Percentiles rank a stretch among this genome's conserved stretches.
phyloP scores from a whole-genome alignment of 2,329 filamentous ascomycete species.

The Xylaria hypoxylon region DNA sequence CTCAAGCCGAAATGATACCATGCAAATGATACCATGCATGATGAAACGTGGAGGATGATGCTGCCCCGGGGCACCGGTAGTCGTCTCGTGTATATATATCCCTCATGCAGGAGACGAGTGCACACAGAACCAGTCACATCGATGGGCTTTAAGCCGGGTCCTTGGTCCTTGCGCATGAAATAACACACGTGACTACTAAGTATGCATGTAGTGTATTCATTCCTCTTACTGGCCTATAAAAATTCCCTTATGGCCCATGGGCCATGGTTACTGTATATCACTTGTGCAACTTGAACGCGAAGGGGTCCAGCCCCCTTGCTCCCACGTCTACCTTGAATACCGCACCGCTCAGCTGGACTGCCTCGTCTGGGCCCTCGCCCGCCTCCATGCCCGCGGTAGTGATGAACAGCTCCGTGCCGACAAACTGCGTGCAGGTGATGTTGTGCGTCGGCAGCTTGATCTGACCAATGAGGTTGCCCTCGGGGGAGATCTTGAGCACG shows the following conservation, averaged over 20 bases:
- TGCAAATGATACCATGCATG: conserved; percentile 27
- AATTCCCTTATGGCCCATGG: neutral
- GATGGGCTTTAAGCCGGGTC: neutral
- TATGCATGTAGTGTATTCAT: conserved; percentile 15
- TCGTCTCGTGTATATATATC: conserved; percentile 18
- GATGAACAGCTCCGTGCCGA: conserved; percentile 79
- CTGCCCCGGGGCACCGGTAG: conserved; percentile 6
- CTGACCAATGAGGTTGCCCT: conserved; percentile 78
- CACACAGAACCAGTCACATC: conserved; percentile 12
- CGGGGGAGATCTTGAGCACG: conserved; percentile 78
- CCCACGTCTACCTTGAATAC: conserved; percentile 84
- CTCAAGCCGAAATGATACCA: conserved; percentile 63
- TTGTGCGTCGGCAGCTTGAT: conserved; percentile 81
- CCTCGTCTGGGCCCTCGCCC: conserved; percentile 70
- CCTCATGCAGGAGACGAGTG: conserved; percentile 9
- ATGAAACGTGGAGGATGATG: conserved; percentile 49
- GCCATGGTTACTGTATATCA: too few relatives aligned
- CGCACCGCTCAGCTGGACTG: conserved; percentile 74
- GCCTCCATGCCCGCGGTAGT: conserved; percentile 79
- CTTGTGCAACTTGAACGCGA: conserved; percentile 69
- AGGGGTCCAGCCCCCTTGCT: conserved; percentile 70
- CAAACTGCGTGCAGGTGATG: conserved; percentile 84
- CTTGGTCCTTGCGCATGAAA: conserved; percentile 4
- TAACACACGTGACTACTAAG: conserved; percentile 5
- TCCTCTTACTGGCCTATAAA: conserved; percentile 6